Conservation (phyloP, 352 stramenopile species). For the Thalassiosira ordinaria region DNA sequence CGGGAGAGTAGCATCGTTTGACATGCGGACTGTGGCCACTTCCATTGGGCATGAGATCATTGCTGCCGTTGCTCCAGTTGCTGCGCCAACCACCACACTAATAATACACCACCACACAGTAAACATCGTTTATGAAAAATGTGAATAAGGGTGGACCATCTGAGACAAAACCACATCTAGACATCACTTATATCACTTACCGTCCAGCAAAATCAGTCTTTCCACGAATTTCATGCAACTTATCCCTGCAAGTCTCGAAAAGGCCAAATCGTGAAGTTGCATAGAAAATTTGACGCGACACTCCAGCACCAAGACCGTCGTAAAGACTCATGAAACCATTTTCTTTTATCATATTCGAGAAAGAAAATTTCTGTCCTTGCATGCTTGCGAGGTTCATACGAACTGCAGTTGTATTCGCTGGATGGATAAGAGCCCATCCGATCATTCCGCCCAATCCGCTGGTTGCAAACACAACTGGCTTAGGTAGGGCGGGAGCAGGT, state of each 20-base stretch:
- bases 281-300: conserved; percentile 86
- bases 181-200: no score
- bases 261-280: conserved; percentile 83
- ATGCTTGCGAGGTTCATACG: conserved; percentile 80
- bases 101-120: not conserved
- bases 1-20: conserved; percentile 69
- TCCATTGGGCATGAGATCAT: conserved; percentile 74
- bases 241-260: conserved; percentile 85
- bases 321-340: conserved; percentile 80
- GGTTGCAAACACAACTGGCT: conserved; percentile 39
- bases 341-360: conserved; percentile 67
- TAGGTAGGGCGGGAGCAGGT: not conserved
- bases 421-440: conserved; percentile 84
- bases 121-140: no score
- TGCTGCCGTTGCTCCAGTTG: conserved; percentile 65
- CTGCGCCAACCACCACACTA: conserved; percentile 76
- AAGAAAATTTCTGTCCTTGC: conserved; percentile 69
- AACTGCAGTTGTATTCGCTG: conserved; percentile 82
- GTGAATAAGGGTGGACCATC: no score
- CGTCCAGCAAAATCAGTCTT: conserved; percentile 83
- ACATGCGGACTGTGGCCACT: conserved; percentile 69
- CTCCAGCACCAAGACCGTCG: conserved; percentile 80
- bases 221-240: conserved; percentile 79
- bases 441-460: conserved; percentile 82
- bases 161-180: no score